Percentiles rank a stretch among this genome's conserved stretches.
Conservation (phyloP, 208 protist species). For the Phytomonas francai region DNA sequence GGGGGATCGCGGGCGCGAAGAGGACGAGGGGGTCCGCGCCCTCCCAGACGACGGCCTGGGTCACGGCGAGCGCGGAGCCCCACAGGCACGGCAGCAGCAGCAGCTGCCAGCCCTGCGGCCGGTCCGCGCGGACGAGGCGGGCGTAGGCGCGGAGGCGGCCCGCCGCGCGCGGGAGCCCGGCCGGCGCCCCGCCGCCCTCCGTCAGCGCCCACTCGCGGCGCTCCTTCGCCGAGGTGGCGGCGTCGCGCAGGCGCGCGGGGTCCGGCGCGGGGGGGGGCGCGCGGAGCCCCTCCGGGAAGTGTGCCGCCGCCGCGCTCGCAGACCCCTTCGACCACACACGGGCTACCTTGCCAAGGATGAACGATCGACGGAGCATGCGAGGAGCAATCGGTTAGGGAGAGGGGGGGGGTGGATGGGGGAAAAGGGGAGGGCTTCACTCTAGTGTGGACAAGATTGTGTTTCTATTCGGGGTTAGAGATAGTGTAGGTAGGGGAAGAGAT, state of each 20-base stretch:
- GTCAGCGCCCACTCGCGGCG: conserved; percentile 40
- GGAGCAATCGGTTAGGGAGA: not conserved
- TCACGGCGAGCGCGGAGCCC: conserved; percentile 72
- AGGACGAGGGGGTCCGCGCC: conserved; percentile 75
- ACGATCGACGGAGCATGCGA: conserved; percentile 53
- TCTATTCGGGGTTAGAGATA: too few species aligned
- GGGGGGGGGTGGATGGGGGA: too few species aligned
- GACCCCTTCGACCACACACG: conserved; percentile 67
- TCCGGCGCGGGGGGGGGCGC: conserved; percentile 14
- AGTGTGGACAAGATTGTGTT: too few species aligned
- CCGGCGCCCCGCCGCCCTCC: conserved; percentile 13
- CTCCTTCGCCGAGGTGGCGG: conserved; percentile 54
- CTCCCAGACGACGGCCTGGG: conserved; percentile 72
- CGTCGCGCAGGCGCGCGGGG: conserved; percentile 36
- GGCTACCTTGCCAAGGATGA: conserved; percentile 43
- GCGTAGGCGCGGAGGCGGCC: conserved; percentile 38
- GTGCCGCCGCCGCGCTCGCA: conserved; percentile 45
- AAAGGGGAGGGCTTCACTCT: too few species aligned
- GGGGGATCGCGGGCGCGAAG: conserved; percentile 68
- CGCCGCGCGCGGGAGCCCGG: conserved; percentile 12
- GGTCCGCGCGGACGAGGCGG: conserved; percentile 54
- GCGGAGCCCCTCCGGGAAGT: conserved; percentile 60
- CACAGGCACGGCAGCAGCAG: conserved; percentile 74
- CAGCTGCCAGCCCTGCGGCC: conserved; percentile 66
- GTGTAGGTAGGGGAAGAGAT: too few species aligned